A percentile compares a stretch with the other conserved stretches of the same genome.
These are phyloP conservation scores for Pneumocystis murina DNA, from an alignment of 1,139 yeast genomes.

Conservation along the genomic window DNA sequence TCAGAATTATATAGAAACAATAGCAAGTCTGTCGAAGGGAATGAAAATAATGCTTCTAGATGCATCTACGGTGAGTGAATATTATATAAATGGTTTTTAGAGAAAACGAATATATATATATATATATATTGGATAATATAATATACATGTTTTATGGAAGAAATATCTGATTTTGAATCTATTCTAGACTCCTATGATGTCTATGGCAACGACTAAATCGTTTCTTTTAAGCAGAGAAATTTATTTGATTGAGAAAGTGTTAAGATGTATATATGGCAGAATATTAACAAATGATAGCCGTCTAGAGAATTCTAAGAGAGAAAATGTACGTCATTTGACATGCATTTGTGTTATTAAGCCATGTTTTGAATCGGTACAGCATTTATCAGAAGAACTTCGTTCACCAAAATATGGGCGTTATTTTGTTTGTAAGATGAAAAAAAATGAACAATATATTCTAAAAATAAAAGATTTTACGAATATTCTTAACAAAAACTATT, in stretches of 20 bases:
- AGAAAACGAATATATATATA: background rate
- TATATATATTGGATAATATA: background rate
- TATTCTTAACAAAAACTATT: constrained; percentile 51
- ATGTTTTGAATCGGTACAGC: constrained; percentile 44
- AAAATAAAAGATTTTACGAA: constrained; percentile 40
- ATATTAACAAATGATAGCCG: constrained; percentile 20
- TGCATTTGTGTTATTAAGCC: constrained; percentile 76
- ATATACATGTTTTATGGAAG: background rate
- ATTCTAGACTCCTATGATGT: constrained; percentile 48
- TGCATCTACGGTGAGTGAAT: constrained; percentile 35
- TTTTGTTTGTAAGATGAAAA: constrained; percentile 32
- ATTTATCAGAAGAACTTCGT: constrained; percentile 48
- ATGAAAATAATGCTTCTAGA: constrained; percentile 71
- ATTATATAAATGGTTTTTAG: background rate
- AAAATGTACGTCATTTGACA: constrained; percentile 66
- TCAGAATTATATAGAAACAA: constrained; percentile 34
- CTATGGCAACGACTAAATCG: constrained; percentile 78
- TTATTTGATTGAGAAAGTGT: constrained; percentile 49
- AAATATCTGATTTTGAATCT: background rate
- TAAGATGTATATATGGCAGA: background rate
- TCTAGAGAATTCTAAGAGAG: constrained; percentile 46
- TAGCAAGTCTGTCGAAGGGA: constrained; percentile 23
- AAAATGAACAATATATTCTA: background rate
- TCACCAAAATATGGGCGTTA: constrained; percentile 69
- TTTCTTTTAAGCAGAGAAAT: constrained; percentile 67